These are phyloP conservation scores for Arxiozyma bovina DNA, from an alignment of 1,139 yeast species.

Conservation along the genomic window DNA sequence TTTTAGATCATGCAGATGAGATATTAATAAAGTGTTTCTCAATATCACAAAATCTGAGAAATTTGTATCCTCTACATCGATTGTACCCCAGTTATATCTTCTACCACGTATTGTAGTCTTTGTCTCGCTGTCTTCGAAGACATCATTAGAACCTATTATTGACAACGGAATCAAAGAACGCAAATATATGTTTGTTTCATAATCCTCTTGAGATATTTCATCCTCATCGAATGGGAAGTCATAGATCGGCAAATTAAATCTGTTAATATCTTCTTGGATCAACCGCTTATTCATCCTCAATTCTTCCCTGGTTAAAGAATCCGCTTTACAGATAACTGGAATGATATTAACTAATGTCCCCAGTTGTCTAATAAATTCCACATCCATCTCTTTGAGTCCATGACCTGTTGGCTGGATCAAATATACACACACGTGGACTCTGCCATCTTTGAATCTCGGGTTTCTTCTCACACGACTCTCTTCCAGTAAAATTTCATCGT, in stretches of 20 bases:
- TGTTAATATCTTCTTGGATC: conserved; percentile 63
- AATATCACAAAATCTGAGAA: conserved; percentile 78
- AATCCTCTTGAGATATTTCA: conserved; percentile 61
- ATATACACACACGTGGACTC: conserved; percentile 67
- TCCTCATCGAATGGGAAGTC: conserved; percentile 64
- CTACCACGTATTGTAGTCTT: conserved; percentile 69
- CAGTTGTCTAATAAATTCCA: conserved; percentile 67
- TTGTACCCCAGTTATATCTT: conserved; percentile 89
- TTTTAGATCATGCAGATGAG: conserved; percentile 89
- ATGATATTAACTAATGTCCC: conserved; percentile 77
- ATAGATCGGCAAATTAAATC: conserved; percentile 73
- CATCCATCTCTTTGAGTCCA: conserved; percentile 66
- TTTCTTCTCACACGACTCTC: conserved; percentile 87
- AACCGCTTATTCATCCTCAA: conserved; percentile 55
- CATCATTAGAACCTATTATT: conserved; percentile 64
- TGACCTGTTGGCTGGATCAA: conserved; percentile 70
- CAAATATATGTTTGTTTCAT: conserved; percentile 71
- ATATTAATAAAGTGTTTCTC: conserved; percentile 74
- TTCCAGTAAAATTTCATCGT: conserved; percentile 83
- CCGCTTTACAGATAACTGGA: conserved; percentile 83
- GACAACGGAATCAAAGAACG: conserved; percentile 81
- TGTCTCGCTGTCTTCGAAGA: conserved; percentile 41
- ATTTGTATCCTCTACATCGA: conserved; percentile 79
- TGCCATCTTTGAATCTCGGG: conserved; percentile 69
- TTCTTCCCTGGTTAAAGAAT: conserved; percentile 73